A percentile compares a stretch with the other conserved stretches of the same genome.
These are phyloP conservation scores for Tylopilus sp. DNA, from an alignment of 768 basidiomycete genomes.

Conservation along the genomic window DNA sequence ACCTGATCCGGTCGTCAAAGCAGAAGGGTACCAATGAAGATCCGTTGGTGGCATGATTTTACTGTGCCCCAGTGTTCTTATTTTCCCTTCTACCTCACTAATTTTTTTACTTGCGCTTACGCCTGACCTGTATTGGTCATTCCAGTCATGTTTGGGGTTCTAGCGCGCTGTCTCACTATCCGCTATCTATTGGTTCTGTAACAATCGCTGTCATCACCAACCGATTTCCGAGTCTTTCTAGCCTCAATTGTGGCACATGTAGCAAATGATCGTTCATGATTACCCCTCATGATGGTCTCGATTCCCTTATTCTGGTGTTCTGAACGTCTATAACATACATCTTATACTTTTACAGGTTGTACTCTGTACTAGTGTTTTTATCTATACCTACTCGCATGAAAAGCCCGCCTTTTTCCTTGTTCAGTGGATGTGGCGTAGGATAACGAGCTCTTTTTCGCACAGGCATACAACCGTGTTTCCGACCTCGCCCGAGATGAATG, in stretches of 20 bases:
- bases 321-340: slow-evolving; percentile 34
- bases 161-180: slow-evolving; percentile 22
- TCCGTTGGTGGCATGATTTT: slow-evolving; percentile 40
- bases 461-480: slow-evolving; percentile 57
- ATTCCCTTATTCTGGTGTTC: slow-evolving; percentile 27
- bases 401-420: background rate
- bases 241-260: slow-evolving; percentile 31
- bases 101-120: slow-evolving; percentile 5
- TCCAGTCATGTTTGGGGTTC: slow-evolving; percentile 18
- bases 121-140: slow-evolving; percentile 7
- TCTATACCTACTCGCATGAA: slow-evolving; percentile 22
- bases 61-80: slow-evolving; percentile 1
- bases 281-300: slow-evolving; percentile 32
- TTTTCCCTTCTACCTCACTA: slow-evolving; percentile 1
- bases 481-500: slow-evolving; percentile 33
- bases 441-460: slow-evolving; percentile 71
- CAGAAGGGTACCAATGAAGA: slow-evolving; percentile 65
- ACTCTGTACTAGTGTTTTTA: slow-evolving; percentile 29
- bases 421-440: slow-evolving; percentile 44
- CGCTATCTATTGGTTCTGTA: slow-evolving; percentile 34
- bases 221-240: slow-evolving; percentile 18
- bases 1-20: slow-evolving; percentile 49
- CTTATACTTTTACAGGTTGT: slow-evolving; percentile 36
- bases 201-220: slow-evolving; percentile 26
- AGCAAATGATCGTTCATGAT: slow-evolving; percentile 34